Base-by-base conservation (phyloP, 1,139 yeast species). In the Yamadazyma epiphylla region DNA sequence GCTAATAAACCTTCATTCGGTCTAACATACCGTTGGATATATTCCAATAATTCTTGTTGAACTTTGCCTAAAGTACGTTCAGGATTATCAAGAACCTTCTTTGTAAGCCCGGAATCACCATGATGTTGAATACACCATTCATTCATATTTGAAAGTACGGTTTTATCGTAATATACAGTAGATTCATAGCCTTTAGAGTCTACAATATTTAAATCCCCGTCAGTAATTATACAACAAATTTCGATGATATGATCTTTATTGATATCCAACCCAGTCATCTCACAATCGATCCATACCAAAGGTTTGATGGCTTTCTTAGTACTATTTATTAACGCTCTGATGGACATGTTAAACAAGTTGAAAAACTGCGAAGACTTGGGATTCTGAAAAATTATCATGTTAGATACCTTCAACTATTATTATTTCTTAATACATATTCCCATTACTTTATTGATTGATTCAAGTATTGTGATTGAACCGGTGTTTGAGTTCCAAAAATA, bases 231-330 rank as follows among this genome's bases (percentile, higher is more conserved):
- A 53, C 96, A 88, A 53, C 97, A 88, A 19, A 94, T 79, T 56
- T 94, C 98, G 41, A 94, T 85, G 45, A 94, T 89, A 35, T 72
- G 77, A 48, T 87, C 94, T 5, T 70, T 70, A 34, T 64, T 55
- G 15, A 80, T 78, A 46, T 91, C 83, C 28, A 94, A 63, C 0
- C 99, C 99, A 0, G 99, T 94, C 98, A 94, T 94, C 45, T 64
- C 72, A 44, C 73, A 67, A 58, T 88, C 96, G 16, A 88, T 71
- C 96, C 96, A 88, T 4, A 88, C 94, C 13, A 85, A 55, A 5
- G 78, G 71, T 30, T 54, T 51, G 8, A 15, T 13, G 3, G 15
- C 13, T 13, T 25, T 26, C 12, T 24, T 17, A 17, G 33, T 29
- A 25, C 15, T 27, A 13, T 29, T 32, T 5, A 32, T 24, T 8